Base-by-base conservation (phyloP, 495 filamentous ascomycete genomes). In the Aspergillus diversus region DNA sequence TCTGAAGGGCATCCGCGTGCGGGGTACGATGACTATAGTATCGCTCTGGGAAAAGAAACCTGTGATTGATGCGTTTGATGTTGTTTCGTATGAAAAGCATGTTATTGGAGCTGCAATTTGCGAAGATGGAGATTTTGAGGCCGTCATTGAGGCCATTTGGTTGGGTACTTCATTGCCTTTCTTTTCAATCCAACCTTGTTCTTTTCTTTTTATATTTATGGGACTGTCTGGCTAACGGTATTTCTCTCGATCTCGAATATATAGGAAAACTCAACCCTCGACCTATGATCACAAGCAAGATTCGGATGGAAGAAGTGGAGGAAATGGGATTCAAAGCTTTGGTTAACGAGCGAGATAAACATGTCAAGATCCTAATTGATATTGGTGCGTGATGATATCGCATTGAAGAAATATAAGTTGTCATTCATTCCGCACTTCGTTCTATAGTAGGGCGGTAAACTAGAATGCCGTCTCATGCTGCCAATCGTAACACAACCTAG, bases 271-370 rank as follows among this genome's bases (percentile, higher is more conserved):
- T 76, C 37, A 42, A 70, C 43, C 69, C 70, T 5, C 70, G 68
- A 51, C 76, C 75, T 6, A 87, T 87, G 85, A 86, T 87, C 48
- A 86, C 84, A 11, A 78, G 76, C 63, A 81, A 74, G 69, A 81
- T 86, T 37, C 59, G 71, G 8, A 61, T 87, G 67, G 77, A 83
- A 39, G 75, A 84, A 15, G 80, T 87, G 16, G 81, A 77, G 52
- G 80, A 83, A 60, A 79, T 81, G 57, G 85, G 84, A 0, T 83
- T 87, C 66, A 77, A 79, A 70, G 71, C 79, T 9, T 73, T 87
- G 55, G 78, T 84, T 49, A 71, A 79, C 27, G 80, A 86, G 48
- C 84, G 79, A 57, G 82, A 84, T 58, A 55, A 54, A 8, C 83
- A 87, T 70, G 79, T 85, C 39, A 86, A 87, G 68, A 81, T 87